A percentile compares a stretch with the other conserved stretches of the same genome.
phyloP scores from a whole-genome alignment of 2,329 filamentous ascomycete species.

The Diaporthe ampelina region DNA sequence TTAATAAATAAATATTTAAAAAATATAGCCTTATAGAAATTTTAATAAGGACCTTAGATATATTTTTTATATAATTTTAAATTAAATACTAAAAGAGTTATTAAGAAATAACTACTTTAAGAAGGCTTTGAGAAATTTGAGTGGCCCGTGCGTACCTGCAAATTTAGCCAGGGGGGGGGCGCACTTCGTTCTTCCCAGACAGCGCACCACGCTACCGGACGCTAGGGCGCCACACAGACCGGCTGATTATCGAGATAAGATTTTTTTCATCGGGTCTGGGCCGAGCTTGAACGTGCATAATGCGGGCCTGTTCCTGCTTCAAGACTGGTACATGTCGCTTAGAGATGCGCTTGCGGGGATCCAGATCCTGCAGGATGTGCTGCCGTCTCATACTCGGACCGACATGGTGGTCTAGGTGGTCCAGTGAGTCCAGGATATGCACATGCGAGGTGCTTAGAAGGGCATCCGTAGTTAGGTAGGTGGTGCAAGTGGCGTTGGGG shows the following conservation, averaged over 20 bases:
- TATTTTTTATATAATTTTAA: too few species aligned
- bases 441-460: background rate
- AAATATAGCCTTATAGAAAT: too few species aligned
- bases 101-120: too few species aligned
- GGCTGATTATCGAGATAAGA: slow-evolving; percentile 27
- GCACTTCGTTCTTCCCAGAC: too few species aligned
- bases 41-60: too few species aligned
- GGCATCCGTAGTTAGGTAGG: background rate
- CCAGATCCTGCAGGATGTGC: background rate
- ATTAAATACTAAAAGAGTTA: too few species aligned
- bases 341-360: slow-evolving; percentile 15
- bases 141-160: too few species aligned
- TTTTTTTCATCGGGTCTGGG: slow-evolving; percentile 19
- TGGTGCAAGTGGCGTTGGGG: slow-evolving; percentile 8
- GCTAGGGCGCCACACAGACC: slow-evolving; percentile 1
- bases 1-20: too few species aligned
- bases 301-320: slow-evolving; percentile 9
- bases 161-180: too few species aligned
- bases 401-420: background rate
- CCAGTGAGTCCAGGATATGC: background rate
- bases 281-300: background rate
- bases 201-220: slow-evolving; percentile 7
- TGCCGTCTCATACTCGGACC: slow-evolving; percentile 15
- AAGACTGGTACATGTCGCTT: slow-evolving; percentile 18
- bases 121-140: too few species aligned